These are phyloP conservation scores for Monosporozyma aquatica DNA, from an alignment of 805 yeast species.

Conservation along the genomic window DNA sequence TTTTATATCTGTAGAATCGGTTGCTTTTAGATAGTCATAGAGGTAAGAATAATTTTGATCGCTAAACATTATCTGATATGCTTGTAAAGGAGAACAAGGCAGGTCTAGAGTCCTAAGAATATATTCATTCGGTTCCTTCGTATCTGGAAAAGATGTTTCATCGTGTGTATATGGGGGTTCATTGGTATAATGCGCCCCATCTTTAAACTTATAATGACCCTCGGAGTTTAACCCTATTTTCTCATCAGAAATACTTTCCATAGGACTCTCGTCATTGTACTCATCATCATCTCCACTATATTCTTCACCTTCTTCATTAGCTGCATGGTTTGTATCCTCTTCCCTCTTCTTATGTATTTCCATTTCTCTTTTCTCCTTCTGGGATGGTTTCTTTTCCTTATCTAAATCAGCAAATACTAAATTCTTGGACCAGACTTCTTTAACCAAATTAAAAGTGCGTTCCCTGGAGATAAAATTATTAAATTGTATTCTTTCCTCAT, in stretches of 20 bases:
- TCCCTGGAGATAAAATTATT: constrained; percentile 86
- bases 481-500: constrained; percentile 58
- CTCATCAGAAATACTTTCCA: neutral
- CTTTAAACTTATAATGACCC: constrained; percentile 21
- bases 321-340: too few relatives aligned
- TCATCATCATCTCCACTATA: constrained; percentile 22
- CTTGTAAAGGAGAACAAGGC: constrained; percentile 68
- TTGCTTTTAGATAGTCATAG: constrained; percentile 34
- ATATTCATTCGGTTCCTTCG: constrained; percentile 41
- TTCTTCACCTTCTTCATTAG: constrained; percentile 28
- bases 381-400: constrained; percentile 11
- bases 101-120: constrained; percentile 34
- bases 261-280: constrained; percentile 6
- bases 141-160: constrained; percentile 45
- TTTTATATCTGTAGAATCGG: constrained; percentile 31
- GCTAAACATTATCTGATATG: constrained; percentile 62
- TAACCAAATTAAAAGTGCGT: constrained; percentile 59
- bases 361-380: constrained; percentile 20
- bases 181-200: constrained; percentile 37
- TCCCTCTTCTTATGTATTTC: constrained; percentile 18
- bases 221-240: neutral
- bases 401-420: constrained; percentile 9
- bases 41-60: constrained; percentile 37
- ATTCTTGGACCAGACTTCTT: constrained; percentile 54
- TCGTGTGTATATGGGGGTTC: constrained; percentile 62